phyloP scores from a whole-genome alignment of 768 basidiomycete species.

The Trametes maxima region DNA sequence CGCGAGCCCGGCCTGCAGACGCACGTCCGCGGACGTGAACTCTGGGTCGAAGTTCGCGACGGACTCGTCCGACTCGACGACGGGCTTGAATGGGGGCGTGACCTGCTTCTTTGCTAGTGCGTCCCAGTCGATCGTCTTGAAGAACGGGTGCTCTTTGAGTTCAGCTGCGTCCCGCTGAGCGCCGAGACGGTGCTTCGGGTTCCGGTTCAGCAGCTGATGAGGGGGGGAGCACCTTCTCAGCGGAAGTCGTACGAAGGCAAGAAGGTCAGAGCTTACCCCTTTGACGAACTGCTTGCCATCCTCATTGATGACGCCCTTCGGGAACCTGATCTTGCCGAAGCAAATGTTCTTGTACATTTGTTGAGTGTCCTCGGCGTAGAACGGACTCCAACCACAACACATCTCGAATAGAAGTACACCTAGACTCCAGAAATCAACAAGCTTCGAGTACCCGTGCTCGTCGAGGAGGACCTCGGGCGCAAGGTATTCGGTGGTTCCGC shows the following conservation, averaged over 20 bases:
- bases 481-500: slow-evolving; percentile 98
- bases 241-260: slow-evolving; percentile 9
- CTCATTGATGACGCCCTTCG: slow-evolving; percentile 94
- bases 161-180: slow-evolving; percentile 89
- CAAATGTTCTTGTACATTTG: slow-evolving; percentile 99
- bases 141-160: slow-evolving; percentile 95
- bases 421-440: slow-evolving; percentile 98
- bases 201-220: slow-evolving; percentile 89
- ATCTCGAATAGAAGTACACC: slow-evolving; percentile 98
- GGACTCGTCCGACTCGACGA: slow-evolving; percentile 97
- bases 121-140: slow-evolving; percentile 89
- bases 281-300: slow-evolving; percentile 99
- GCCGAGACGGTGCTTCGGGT: slow-evolving; percentile 96
- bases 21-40: slow-evolving; percentile 91
- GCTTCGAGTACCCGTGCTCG: slow-evolving; percentile 97
- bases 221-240: slow-evolving; percentile 1
- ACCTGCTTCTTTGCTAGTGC: slow-evolving; percentile 85
- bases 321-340: slow-evolving; percentile 98
- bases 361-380: slow-evolving; percentile 98
- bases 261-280: slow-evolving; percentile 64
- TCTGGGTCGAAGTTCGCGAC: slow-evolving; percentile 99
- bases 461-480: slow-evolving; percentile 98
- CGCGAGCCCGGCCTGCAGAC: slow-evolving; percentile 60
- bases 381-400: slow-evolving; percentile 99
- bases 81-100: slow-evolving; percentile 96